Conservation (phyloP, 768 basidiomycete genomes). For the Mrakia blollopis region DNA sequence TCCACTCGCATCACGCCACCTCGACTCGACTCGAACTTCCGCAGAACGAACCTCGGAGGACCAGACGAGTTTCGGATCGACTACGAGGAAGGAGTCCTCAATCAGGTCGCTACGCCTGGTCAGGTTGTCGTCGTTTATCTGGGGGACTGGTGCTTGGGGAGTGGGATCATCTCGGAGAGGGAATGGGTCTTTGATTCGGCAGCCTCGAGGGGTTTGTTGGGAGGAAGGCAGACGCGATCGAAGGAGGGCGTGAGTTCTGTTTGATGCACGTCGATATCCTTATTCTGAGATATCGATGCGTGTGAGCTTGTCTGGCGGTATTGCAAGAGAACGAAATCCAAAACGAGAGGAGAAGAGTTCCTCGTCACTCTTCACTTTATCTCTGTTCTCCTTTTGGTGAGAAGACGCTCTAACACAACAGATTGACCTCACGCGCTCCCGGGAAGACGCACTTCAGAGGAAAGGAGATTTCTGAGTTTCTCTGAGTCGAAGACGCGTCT, state of each 20-base stretch:
- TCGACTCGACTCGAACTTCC: neutral
- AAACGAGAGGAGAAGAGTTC: too few species aligned
- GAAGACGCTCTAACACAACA: too few species aligned
- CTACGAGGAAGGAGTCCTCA: neutral
- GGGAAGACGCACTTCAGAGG: too few species aligned
- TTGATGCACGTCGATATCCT: too few species aligned
- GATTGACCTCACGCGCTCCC: too few species aligned
- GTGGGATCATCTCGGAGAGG: constrained; percentile 17
- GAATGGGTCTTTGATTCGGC: constrained; percentile 14
- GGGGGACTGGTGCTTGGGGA: constrained; percentile 24
- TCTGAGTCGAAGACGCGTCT: too few species aligned
- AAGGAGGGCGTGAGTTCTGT: neutral
- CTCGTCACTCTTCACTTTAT: too few species aligned
- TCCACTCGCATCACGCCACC: neutral
- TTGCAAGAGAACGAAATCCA: too few species aligned
- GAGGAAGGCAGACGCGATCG: neutral
- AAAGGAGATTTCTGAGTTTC: too few species aligned
- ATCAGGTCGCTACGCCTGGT: constrained; percentile 57
- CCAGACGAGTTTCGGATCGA: constrained; percentile 6
- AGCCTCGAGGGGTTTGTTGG: neutral
- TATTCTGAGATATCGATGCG: too few species aligned
- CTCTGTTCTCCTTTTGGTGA: too few species aligned
- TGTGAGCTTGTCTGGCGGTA: too few species aligned
- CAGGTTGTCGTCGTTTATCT: constrained; percentile 60
- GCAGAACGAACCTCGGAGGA: neutral